Evolutionary conservation across 805 yeast genomes (phyloP).

Genomic region (Dipodascopsis uninucleata): DNA sequence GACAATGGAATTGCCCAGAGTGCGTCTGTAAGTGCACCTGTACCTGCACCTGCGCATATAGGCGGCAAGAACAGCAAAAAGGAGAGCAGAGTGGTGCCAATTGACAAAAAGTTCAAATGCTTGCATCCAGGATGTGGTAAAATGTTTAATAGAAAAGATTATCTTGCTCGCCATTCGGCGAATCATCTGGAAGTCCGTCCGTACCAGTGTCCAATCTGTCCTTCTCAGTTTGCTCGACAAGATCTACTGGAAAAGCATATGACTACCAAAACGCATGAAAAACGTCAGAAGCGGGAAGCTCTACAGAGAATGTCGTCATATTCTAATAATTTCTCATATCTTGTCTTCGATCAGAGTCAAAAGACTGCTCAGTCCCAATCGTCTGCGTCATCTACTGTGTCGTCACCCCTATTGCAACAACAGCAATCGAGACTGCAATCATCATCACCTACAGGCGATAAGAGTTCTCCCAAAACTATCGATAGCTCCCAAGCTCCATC

Average conservation of each 20-base stretch:
- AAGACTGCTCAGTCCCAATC: background rate
- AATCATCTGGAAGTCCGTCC: conserved; percentile 33
- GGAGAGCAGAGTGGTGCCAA: too few species aligned
- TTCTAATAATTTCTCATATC: background rate
- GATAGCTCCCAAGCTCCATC: too few species aligned
- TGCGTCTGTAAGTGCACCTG: too few species aligned
- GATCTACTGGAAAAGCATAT: conserved; percentile 34
- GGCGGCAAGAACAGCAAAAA: too few species aligned
- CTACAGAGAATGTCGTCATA: conserved; percentile 10
- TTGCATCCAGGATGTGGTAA: conserved; percentile 32
- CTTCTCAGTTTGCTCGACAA: conserved; percentile 32
- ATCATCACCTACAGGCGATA: background rate
- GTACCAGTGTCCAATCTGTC: conserved; percentile 32
- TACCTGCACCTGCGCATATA: too few species aligned
- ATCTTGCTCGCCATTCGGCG: conserved; percentile 31
- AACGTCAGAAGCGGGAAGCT: conserved; percentile 27
- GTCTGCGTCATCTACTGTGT: background rate
- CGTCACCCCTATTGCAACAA: conserved; percentile 3
- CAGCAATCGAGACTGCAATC: conserved; percentile 5
- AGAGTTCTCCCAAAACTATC: background rate
- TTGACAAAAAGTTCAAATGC: conserved; percentile 27
- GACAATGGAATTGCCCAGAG: too few species aligned
- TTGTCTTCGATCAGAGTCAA: background rate
- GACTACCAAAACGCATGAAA: conserved; percentile 30
- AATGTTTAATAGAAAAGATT: conserved; percentile 32